Percentiles rank a stretch among this genome's conserved stretches.
These are phyloP conservation scores for Trametes coccinea DNA, from an alignment of 768 basidiomycete species.

Conservation along the genomic window DNA sequence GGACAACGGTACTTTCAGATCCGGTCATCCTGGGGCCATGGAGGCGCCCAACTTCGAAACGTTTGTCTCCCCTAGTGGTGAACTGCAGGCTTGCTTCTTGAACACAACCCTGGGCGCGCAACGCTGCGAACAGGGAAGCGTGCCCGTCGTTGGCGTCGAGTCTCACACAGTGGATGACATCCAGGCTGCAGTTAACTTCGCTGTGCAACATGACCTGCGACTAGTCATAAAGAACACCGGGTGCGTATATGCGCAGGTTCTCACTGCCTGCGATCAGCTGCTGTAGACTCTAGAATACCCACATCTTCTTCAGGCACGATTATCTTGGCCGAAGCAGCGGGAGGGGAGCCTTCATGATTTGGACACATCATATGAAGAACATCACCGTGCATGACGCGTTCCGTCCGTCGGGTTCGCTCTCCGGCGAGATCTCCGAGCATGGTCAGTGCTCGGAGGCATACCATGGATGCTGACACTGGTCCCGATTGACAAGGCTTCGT, in stretches of 20 bases:
- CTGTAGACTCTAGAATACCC: slow-evolving; percentile 4
- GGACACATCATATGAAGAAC: slow-evolving; percentile 44
- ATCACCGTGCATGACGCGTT: slow-evolving; percentile 35
- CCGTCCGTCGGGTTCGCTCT: slow-evolving; percentile 34
- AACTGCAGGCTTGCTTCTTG: no score
- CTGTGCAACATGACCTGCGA: slow-evolving; percentile 23
- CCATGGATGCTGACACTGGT: no score
- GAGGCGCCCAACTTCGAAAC: no score
- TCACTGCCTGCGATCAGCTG: slow-evolving; percentile 21
- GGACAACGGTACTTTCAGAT: no score
- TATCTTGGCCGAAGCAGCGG: slow-evolving; percentile 28
- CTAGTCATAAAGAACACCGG: slow-evolving; percentile 32
- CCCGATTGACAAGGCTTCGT: no score
- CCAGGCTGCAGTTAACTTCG: slow-evolving; percentile 29
- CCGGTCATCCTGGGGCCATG: no score
- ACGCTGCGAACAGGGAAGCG: slow-evolving; percentile 37
- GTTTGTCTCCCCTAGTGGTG: no score
- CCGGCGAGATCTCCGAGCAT: slow-evolving; percentile 4
- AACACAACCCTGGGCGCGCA: no score
- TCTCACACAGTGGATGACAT: slow-evolving; percentile 31
- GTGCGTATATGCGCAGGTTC: slow-evolving; percentile 1
- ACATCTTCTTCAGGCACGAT: slow-evolving; percentile 28
- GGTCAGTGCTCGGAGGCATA: slow-evolving; percentile 16
- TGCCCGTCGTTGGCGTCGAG: slow-evolving; percentile 36
- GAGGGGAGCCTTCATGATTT: slow-evolving; percentile 34